Evolutionary conservation across 1,284 basidiomycete genomes (phyloP).

Genomic region (Leccinum subrobustum): DNA sequence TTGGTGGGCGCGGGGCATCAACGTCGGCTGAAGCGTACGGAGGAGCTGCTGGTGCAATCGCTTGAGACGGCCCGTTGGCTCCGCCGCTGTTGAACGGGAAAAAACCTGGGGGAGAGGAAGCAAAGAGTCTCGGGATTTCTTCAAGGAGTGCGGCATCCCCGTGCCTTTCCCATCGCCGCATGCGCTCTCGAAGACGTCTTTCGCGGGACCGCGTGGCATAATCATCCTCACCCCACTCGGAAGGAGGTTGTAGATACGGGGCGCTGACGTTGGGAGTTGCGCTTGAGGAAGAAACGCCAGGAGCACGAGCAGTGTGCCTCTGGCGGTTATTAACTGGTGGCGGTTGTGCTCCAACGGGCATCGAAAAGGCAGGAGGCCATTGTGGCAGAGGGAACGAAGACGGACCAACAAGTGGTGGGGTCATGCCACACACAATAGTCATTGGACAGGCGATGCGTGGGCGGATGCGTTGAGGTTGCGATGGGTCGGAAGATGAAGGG

Average conservation of each 20-base stretch:
- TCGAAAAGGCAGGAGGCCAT: conserved; percentile 9
- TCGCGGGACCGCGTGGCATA: conserved; percentile 64
- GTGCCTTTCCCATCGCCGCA: conserved; percentile 69
- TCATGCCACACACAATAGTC: conserved; percentile 80
- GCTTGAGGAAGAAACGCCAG: conserved; percentile 2
- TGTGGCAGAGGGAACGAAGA: conserved; percentile 13
- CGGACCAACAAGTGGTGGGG: conserved; percentile 56
- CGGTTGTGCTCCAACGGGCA: conserved; percentile 6
- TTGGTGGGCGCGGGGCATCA: conserved; percentile 40
- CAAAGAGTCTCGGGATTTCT: conserved; percentile 56
- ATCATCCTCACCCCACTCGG: conserved; percentile 65
- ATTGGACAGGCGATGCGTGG: conserved; percentile 76
- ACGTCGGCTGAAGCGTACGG: conserved; percentile 37
- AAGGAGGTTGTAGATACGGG: conserved; percentile 19
- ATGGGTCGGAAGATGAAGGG: conserved; percentile 29
- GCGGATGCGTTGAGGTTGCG: conserved; percentile 30
- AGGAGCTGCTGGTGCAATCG: conserved; percentile 10
- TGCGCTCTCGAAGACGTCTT: conserved; percentile 60
- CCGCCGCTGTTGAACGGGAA: conserved; percentile 6
- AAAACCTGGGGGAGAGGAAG: conserved; percentile 23
- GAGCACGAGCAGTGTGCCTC: conserved; percentile 31
- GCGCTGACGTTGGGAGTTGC: background rate
- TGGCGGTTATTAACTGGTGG: conserved; percentile 5
- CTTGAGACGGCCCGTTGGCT: conserved; percentile 10
- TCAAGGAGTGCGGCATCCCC: conserved; percentile 50